These are phyloP conservation scores for Sporothrix brasiliensis DNA, from an alignment of 2,329 filamentous ascomycete species.

Conservation along the genomic window DNA sequence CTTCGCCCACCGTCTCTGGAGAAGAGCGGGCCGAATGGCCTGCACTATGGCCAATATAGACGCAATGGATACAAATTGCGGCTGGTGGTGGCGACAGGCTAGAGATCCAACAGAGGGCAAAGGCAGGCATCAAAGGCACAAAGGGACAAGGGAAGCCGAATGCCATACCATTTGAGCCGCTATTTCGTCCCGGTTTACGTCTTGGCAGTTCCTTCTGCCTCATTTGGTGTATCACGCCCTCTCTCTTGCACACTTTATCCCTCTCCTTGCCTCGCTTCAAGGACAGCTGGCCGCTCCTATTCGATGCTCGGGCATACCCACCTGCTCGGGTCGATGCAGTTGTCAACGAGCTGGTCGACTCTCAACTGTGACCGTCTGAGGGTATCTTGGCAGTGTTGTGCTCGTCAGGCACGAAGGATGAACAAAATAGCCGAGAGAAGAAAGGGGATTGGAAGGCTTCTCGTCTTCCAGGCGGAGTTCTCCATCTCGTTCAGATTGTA, in stretches of 20 bases:
- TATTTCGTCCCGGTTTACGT: slow-evolving; percentile 24
- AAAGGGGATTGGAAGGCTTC: background rate
- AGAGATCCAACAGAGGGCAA: background rate
- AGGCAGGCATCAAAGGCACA: background rate
- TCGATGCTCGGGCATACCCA: slow-evolving; percentile 17
- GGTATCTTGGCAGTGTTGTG: slow-evolving; percentile 20
- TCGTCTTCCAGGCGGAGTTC: slow-evolving; percentile 12
- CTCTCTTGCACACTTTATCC: background rate
- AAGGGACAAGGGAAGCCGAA: background rate
- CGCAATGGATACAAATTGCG: slow-evolving; percentile 13
- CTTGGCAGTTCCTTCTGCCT: slow-evolving; percentile 17
- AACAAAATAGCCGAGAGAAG: background rate
- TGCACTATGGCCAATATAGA: slow-evolving; percentile 24
- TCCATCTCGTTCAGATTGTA: slow-evolving; percentile 5
- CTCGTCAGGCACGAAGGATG: background rate
- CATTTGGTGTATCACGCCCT: background rate
- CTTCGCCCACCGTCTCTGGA: slow-evolving; percentile 16
- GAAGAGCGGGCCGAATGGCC: slow-evolving; percentile 27
- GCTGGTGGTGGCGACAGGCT: slow-evolving; percentile 4
- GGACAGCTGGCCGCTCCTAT: background rate
- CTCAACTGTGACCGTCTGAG: background rate
- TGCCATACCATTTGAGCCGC: slow-evolving; percentile 12
- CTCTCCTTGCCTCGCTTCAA: background rate
- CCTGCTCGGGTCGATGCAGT: slow-evolving; percentile 21
- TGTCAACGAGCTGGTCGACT: background rate